These are phyloP conservation scores for Sugiyamaella smithiae DNA, from an alignment of 805 yeast species.

Conservation along the genomic window DNA sequence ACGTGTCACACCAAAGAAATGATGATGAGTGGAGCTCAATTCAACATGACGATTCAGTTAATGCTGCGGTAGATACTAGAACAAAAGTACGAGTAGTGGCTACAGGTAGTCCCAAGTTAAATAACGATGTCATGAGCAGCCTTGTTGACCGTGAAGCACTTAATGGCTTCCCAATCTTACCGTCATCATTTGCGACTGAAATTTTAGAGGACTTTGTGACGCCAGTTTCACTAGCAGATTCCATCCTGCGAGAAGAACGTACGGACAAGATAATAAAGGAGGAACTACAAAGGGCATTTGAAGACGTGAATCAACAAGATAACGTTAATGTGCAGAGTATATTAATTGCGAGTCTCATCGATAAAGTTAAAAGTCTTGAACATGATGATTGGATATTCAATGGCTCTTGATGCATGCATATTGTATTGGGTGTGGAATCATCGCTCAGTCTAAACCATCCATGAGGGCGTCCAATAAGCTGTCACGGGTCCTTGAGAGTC, in stretches of 20 bases:
- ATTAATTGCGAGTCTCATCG: neutral
- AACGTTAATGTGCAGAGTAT: neutral
- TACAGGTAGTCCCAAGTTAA: neutral
- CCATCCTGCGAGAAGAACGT: neutral
- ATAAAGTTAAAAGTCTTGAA: neutral
- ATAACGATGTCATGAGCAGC: neutral
- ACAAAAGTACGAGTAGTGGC: conserved; percentile 1
- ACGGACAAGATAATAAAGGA: neutral
- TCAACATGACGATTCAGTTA: neutral
- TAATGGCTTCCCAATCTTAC: neutral
- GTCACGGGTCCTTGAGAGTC: conserved; percentile 46
- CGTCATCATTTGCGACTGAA: neutral
- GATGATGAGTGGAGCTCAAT: no score
- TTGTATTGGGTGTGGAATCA: no score
- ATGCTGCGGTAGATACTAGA: neutral
- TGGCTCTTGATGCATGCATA: no score
- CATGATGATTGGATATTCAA: neutral
- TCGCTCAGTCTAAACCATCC: no score
- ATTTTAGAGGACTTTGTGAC: conserved; percentile 3
- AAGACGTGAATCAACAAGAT: neutral
- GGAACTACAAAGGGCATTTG: neutral
- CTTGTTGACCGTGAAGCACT: neutral
- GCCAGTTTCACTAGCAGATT: neutral
- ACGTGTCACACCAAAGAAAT: no score
- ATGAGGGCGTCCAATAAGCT: conserved; percentile 38